Conservation (phyloP, 2,329 filamentous ascomycete species). For the Lachnellula willkommii region DNA sequence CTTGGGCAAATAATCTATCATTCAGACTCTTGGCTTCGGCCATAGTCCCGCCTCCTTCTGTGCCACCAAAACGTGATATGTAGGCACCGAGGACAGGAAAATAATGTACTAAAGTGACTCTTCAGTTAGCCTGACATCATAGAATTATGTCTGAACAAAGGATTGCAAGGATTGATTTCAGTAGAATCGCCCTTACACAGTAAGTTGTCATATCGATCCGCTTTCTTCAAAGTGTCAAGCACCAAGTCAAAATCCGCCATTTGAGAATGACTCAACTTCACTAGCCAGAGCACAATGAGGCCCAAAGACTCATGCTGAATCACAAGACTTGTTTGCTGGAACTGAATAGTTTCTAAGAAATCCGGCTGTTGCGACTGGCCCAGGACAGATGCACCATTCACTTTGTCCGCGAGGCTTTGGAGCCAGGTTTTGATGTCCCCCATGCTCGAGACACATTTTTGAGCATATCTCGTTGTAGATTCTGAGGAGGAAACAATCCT, state of each 20-base stretch:
- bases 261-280: slow-evolving; percentile 68
- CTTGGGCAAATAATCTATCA: slow-evolving; percentile 57
- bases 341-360: slow-evolving; percentile 70
- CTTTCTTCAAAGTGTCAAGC: slow-evolving; percentile 59
- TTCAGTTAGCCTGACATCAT: slow-evolving; percentile 14
- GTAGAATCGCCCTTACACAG: slow-evolving; percentile 38
- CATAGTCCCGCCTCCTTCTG: slow-evolving; percentile 63
- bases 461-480: slow-evolving; percentile 53
- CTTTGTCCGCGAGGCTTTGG: slow-evolving; percentile 67
- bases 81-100: slow-evolving; percentile 73
- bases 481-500: slow-evolving; percentile 44
- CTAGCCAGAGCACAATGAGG: slow-evolving; percentile 71
- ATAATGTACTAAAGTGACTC: slow-evolving; percentile 59
- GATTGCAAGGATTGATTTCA: neutral
- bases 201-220: slow-evolving; percentile 70
- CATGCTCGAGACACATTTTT: slow-evolving; percentile 73
- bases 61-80: slow-evolving; percentile 72
- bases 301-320: slow-evolving; percentile 87
- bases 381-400: slow-evolving; percentile 69
- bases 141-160: neutral
- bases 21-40: slow-evolving; percentile 67
- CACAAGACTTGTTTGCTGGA: slow-evolving; percentile 72
- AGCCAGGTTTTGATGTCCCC: slow-evolving; percentile 71
- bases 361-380: slow-evolving; percentile 60
- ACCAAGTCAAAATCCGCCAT: slow-evolving; percentile 69